phyloP scores from a whole-genome alignment of 2,329 filamentous ascomycete species.

The Fusarium domesticum region DNA sequence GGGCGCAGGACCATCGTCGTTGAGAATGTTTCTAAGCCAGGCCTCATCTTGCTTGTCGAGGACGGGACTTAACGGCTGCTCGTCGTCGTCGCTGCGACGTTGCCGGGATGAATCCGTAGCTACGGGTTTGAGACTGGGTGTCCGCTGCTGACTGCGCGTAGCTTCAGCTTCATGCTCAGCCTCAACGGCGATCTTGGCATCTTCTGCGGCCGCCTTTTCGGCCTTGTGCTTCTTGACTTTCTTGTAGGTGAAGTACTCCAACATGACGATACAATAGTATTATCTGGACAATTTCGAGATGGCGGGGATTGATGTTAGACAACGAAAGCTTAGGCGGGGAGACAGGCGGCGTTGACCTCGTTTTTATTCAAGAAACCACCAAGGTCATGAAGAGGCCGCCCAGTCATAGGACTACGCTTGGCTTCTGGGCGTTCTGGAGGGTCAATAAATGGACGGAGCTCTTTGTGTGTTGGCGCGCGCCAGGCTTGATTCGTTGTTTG shows the following conservation, averaged over 20 bases:
- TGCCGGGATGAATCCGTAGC: slow-evolving; percentile 12
- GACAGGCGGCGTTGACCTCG: slow-evolving; percentile 1
- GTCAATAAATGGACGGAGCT: slow-evolving; percentile 1
- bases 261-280: no score
- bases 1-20: slow-evolving; percentile 45
- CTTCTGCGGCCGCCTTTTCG: slow-evolving; percentile 41
- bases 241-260: slow-evolving; percentile 62
- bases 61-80: slow-evolving; percentile 39
- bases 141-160: slow-evolving; percentile 11
- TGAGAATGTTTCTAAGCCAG: slow-evolving; percentile 55
- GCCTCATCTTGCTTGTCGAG: slow-evolving; percentile 56
- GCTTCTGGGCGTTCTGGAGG: not conserved
- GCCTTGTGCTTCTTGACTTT: slow-evolving; percentile 60
- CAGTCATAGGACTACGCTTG: not conserved
- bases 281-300: not conserved
- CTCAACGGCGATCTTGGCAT: slow-evolving; percentile 21
- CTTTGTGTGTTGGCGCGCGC: slow-evolving; percentile 25
- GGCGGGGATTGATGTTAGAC: slow-evolving; percentile 1
- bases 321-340: no score
- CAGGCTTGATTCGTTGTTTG: slow-evolving; percentile 23
- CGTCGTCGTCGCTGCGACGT: slow-evolving; percentile 25
- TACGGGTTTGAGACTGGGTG: slow-evolving; percentile 14
- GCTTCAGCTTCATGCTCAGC: slow-evolving; percentile 12
- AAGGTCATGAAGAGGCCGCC: slow-evolving; percentile 21
- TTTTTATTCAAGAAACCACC: slow-evolving; percentile 10